A percentile compares a stretch with the other conserved stretches of the same genome.
phyloP scores from a whole-genome alignment of 345 rosid species.

The Eucalyptus curtisii region DNA sequence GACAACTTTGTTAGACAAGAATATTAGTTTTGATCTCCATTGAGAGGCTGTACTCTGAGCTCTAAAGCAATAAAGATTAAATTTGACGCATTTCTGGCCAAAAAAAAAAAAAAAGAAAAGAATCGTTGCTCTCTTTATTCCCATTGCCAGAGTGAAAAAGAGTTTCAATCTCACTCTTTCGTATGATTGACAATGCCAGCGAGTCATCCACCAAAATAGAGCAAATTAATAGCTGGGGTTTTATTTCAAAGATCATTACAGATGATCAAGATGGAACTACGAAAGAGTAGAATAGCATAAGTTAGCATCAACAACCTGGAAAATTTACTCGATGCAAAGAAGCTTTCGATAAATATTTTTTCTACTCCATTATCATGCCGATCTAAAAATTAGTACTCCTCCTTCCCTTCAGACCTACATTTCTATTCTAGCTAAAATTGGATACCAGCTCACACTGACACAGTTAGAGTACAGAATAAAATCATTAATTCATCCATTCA shows the following conservation, averaged over 20 bases:
- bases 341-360: background rate
- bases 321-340: background rate
- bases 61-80: background rate
- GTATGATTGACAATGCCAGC: background rate
- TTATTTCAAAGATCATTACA: background rate
- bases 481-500: background rate
- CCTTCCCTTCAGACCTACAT: background rate
- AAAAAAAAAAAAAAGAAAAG: background rate
- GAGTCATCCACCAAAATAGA: background rate
- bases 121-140: background rate
- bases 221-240: background rate
- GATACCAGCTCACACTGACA: background rate
- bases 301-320: background rate
- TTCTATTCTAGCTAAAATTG: background rate
- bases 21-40: background rate
- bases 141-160: background rate
- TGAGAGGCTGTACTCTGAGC: background rate
- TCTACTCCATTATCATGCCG: background rate
- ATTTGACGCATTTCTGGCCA: background rate
- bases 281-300: background rate
- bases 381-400: background rate
- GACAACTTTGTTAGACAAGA: background rate
- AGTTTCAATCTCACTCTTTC: background rate
- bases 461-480: background rate
- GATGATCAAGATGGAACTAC: background rate